Evolutionary conservation across 306 rosid genomes (phyloP).

Genomic region (Dryas octopetala): DNA sequence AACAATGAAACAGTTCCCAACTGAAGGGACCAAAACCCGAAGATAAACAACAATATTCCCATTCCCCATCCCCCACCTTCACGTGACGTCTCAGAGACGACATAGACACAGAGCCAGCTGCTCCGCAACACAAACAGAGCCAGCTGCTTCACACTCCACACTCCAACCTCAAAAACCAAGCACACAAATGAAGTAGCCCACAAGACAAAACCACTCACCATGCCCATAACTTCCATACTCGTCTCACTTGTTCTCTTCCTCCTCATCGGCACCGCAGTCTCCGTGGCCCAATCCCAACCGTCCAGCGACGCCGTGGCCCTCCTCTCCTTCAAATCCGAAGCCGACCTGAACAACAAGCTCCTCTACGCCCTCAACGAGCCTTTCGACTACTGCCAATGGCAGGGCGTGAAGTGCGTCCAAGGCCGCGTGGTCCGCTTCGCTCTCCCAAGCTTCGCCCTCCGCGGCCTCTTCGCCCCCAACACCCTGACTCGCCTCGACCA

Average conservation of each 20-base stretch:
- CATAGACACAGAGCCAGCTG: not conserved
- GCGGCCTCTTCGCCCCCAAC: conserved; percentile 52
- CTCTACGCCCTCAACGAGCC: conserved; percentile 60
- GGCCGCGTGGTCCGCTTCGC: conserved; percentile 63
- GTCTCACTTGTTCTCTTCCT: not conserved
- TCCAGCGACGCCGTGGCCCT: conserved; percentile 71
- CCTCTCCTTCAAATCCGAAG: conserved; percentile 61
- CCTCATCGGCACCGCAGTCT: conserved; percentile 8
- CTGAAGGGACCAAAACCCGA: too few species aligned
- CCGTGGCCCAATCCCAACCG: conserved; percentile 2
- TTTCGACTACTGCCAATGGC: conserved; percentile 83
- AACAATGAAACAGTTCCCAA: too few species aligned
- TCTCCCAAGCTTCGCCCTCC: conserved; percentile 45
- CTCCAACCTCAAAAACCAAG: not conserved
- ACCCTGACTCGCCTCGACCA: conserved; percentile 71
- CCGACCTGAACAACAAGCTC: conserved; percentile 76
- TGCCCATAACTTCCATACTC: not conserved
- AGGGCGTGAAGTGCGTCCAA: conserved; percentile 80
- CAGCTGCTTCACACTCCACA: not conserved
- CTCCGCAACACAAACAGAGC: not conserved
- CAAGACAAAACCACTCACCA: not conserved
- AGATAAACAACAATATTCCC: too few species aligned
- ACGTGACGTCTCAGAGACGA: too few species aligned
- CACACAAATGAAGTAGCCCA: not conserved
- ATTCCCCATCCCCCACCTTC: too few species aligned